Conservation (phyloP, 495 filamentous ascomycete genomes). For the Podospora sp. region DNA sequence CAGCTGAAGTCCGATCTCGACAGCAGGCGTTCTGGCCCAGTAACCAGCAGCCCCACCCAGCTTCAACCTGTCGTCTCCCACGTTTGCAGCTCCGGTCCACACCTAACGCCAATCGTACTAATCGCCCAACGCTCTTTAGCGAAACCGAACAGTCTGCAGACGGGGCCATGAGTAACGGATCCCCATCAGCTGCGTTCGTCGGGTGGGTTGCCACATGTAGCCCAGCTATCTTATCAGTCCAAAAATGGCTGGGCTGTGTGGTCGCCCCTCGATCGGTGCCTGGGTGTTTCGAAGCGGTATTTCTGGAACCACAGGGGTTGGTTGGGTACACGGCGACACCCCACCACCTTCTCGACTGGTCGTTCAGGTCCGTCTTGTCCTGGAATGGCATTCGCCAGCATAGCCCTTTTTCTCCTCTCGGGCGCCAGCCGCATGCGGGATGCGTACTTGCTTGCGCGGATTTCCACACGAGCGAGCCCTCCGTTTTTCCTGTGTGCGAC, state of each 20-base stretch:
- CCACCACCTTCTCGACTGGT: neutral
- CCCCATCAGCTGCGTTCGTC: neutral
- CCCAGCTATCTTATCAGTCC: neutral
- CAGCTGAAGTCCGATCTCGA: neutral
- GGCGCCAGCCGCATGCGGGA: neutral
- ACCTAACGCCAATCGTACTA: no score
- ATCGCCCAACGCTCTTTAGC: neutral
- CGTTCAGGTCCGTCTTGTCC: neutral
- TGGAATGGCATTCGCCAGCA: slow-evolving; percentile 1
- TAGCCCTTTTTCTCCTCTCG: neutral
- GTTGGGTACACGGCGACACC: slow-evolving; percentile 13
- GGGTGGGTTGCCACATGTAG: neutral
- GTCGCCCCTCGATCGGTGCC: neutral
- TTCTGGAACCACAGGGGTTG: slow-evolving; percentile 22
- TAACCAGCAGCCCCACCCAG: slow-evolving; percentile 21
- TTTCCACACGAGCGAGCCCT: neutral
- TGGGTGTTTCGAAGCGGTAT: slow-evolving; percentile 20
- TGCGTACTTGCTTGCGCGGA: neutral
- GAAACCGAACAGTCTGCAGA: neutral
- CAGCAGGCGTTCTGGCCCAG: slow-evolving; percentile 25
- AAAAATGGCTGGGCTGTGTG: neutral
- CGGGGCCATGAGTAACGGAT: neutral
- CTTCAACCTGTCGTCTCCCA: neutral
- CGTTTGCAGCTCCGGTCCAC: no score
- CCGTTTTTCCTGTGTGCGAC: neutral